phyloP scores from a whole-genome alignment of 345 rosid species.

The Hirschfeldia incana region DNA sequence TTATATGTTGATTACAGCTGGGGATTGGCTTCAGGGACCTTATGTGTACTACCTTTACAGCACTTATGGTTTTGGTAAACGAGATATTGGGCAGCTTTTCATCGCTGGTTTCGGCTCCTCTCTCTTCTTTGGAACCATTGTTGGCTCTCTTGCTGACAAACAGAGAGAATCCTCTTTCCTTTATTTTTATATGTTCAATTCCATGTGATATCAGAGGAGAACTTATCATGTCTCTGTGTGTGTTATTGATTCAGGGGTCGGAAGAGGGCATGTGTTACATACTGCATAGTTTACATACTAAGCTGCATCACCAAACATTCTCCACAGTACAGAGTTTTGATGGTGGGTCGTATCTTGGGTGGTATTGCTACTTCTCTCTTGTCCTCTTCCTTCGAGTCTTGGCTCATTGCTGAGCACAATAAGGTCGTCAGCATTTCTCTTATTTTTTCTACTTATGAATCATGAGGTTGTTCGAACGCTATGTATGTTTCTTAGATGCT shows the following conservation, averaged over 20 bases:
- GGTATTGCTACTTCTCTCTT: conserved; percentile 95
- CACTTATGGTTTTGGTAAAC: conserved; percentile 77
- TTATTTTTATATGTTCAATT: background rate
- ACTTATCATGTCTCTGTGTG: background rate
- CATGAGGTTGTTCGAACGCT: background rate
- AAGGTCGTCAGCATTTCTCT: conserved; percentile 63
- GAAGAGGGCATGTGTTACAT: conserved; percentile 84
- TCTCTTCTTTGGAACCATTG: conserved; percentile 94
- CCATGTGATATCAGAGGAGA: background rate
- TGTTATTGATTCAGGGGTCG: conserved; percentile 68
- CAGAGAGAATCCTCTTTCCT: conserved; percentile 53
- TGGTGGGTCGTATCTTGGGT: conserved; percentile 93
- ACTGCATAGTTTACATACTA: conserved; percentile 79
- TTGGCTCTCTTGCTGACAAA: conserved; percentile 95
- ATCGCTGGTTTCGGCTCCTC: conserved; percentile 99
- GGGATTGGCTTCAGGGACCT: conserved; percentile 99
- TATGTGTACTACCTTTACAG: conserved; percentile 91
- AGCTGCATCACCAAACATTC: conserved; percentile 96
- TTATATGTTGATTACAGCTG: conserved; percentile 52
- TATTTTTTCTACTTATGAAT: background rate
- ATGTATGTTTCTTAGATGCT: background rate
- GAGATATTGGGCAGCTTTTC: conserved; percentile 92
- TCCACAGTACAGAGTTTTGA: conserved; percentile 84
- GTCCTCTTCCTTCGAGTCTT: conserved; percentile 89
- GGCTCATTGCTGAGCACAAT: conserved; percentile 98